Conservation (phyloP, 2,329 filamentous ascomycete genomes). For the Botrytis pseudocinerea region DNA sequence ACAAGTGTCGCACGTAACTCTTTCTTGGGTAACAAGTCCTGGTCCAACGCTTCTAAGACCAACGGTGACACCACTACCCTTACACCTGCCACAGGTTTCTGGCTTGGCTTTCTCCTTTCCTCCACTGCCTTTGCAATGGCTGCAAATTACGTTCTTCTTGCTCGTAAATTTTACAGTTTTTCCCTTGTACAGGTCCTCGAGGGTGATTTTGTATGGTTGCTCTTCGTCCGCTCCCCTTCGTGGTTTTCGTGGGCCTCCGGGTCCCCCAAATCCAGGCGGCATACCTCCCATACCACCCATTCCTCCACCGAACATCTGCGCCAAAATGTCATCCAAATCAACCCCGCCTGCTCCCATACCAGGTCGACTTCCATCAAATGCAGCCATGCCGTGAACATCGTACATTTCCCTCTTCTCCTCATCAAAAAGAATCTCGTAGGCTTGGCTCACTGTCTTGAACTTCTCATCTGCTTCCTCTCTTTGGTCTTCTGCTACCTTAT, state of each 20-base stretch:
- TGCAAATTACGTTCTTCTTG: constrained; percentile 90
- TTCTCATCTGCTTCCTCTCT: constrained; percentile 82
- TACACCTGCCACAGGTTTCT: constrained; percentile 79
- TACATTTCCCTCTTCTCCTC: constrained; percentile 91
- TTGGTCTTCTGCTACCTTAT: constrained; percentile 88
- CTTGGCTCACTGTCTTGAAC: constrained; percentile 91
- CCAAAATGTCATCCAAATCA: constrained; percentile 89
- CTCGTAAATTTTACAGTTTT: constrained; percentile 97
- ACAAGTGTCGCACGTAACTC: constrained; percentile 79
- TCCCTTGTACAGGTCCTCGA: constrained; percentile 97
- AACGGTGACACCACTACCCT: constrained; percentile 75
- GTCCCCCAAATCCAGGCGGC: constrained; percentile 38
- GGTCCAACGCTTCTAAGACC: constrained; percentile 82
- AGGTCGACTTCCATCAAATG: constrained; percentile 77
- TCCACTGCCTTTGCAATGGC: constrained; percentile 81
- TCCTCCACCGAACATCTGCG: constrained; percentile 76
- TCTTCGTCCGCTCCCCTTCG: constrained; percentile 80
- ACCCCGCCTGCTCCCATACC: constrained; percentile 63
- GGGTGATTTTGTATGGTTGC: constrained; percentile 83
- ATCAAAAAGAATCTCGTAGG: constrained; percentile 97
- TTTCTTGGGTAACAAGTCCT: constrained; percentile 79
- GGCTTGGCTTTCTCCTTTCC: constrained; percentile 90
- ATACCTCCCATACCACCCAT: constrained; percentile 46
- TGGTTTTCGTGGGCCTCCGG: constrained; percentile 55
- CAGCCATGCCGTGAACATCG: constrained; percentile 92